Evolutionary conservation across 2,329 filamentous ascomycete species (phyloP), one percentile per base, ranked within the genome.

Genomic region (Hypoxylon sp.): DNA sequence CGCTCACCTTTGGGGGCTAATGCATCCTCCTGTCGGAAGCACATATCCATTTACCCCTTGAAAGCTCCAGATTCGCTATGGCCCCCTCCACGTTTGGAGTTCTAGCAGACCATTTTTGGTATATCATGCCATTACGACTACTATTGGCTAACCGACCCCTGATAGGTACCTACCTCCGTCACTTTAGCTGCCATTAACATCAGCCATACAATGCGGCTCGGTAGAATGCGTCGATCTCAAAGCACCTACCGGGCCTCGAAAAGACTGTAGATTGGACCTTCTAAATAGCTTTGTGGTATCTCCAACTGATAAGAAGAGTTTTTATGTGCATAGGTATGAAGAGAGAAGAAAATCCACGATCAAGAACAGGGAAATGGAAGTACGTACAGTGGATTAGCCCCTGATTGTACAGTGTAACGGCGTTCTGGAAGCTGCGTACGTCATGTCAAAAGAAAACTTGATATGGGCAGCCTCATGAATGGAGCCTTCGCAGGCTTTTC

Each of bases 11-110:
- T 64, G 21, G 59, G 60, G 56, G 48, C 65, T 58, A 43, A 63
- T 60, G 62, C 62, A 68, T 68, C 62, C 65, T 68, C 17, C 50
- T 59, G 45, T 19, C 23, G 60, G 48, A 69, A 63, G 65, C 60
- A 68, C 48, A 41, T 41, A 46, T 51, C 28, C 45, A 63, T 64
- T 28, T 38, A 21, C 56, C 43, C 59, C 36, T 34, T 49, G 38
- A 59, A 62, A 43, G 30, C 32, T 49, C 57, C 46, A 58, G 52
- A 61, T 64, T 61, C 25, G 57, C 25, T 55, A 57, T 60, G 32
- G 38, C 45, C 65, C 65, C 61, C 46, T 53, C 53, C 46, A 14
- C 21, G 52, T 61, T 55, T 46, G 49, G 51, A 49, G 58, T 46
- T 46, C 46, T 56, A 34, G 46, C 30, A 53, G 36, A 51, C 49